Percentiles rank a stretch among this genome's conserved stretches.
These are phyloP conservation scores for Caryopteris hybrid DNA, from an alignment of 305 asterid genomes.

Conservation along the genomic window DNA sequence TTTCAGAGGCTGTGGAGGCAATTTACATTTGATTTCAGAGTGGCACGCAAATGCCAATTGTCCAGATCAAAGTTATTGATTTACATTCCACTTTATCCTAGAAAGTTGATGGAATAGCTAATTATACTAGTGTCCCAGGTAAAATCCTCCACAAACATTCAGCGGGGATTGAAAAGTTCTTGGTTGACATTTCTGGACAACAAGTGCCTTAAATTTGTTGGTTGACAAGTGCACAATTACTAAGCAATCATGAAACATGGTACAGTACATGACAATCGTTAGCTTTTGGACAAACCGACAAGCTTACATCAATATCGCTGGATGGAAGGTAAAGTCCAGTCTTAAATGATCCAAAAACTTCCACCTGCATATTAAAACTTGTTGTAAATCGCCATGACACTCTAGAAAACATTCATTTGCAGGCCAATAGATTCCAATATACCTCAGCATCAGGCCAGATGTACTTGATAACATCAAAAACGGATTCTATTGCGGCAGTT, in stretches of 20 bases:
- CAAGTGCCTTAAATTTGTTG: neutral
- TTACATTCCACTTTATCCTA: neutral
- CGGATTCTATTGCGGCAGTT: slow-evolving; percentile 72
- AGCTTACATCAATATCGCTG: slow-evolving; percentile 88
- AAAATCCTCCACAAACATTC: neutral
- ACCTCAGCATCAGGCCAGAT: slow-evolving; percentile 94
- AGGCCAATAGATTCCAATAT: neutral
- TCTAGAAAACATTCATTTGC: neutral
- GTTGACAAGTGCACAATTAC: neutral
- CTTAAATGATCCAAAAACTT: slow-evolving; percentile 91
- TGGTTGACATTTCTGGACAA: neutral
- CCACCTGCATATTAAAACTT: slow-evolving; percentile 52
- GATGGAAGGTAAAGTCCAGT: slow-evolving; percentile 97
- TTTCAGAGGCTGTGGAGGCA: neutral
- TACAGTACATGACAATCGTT: neutral
- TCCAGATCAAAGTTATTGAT: neutral
- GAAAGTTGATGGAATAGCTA: neutral
- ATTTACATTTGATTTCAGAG: neutral
- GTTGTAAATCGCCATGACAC: neutral
- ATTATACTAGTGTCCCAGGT: neutral
- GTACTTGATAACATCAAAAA: slow-evolving; percentile 66
- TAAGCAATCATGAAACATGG: neutral
- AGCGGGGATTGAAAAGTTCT: neutral
- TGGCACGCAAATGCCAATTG: neutral
- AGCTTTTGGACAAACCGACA: neutral